Evolutionary conservation across 495 filamentous ascomycete genomes (phyloP).

Genomic region (Apodospora peruviana): DNA sequence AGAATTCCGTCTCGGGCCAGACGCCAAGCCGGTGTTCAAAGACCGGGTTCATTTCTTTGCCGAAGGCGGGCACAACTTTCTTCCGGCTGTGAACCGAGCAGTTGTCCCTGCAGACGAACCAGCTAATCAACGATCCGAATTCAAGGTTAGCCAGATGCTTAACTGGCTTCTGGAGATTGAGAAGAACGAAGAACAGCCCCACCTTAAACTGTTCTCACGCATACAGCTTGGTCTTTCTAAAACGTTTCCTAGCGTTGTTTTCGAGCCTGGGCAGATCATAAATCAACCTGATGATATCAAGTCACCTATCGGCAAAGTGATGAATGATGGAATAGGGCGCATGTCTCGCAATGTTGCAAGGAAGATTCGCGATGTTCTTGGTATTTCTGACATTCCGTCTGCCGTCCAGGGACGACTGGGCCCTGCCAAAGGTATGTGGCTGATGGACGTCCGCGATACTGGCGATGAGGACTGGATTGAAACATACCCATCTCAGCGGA

Average conservation of each 20-base stretch:
- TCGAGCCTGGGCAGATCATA: constrained; percentile 32
- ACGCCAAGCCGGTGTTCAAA: constrained; percentile 28
- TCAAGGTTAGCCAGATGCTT: constrained; percentile 29
- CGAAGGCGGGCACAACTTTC: constrained; percentile 33
- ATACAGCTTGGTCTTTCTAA: constrained; percentile 42
- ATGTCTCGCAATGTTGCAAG: constrained; percentile 62
- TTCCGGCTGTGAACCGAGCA: neutral
- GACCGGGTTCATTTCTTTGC: constrained; percentile 42
- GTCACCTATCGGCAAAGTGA: constrained; percentile 42
- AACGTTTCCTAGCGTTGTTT: constrained; percentile 29
- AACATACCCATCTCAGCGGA: constrained; percentile 72
- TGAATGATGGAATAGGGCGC: constrained; percentile 79
- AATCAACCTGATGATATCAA: constrained; percentile 27
- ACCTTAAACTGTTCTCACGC: constrained; percentile 34
- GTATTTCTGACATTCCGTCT: constrained; percentile 58
- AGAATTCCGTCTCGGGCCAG: constrained; percentile 27
- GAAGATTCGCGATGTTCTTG: constrained; percentile 52
- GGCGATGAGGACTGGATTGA: constrained; percentile 61
- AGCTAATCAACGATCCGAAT: constrained; percentile 20
- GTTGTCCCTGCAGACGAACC: constrained; percentile 7
- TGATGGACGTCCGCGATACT: constrained; percentile 53
- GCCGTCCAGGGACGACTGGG: constrained; percentile 78
- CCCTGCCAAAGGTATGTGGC: constrained; percentile 86
- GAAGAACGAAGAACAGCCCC: constrained; percentile 31
- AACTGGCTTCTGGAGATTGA: constrained; percentile 38